These are phyloP conservation scores for Hirschfeldia incana DNA, from an alignment of 345 rosid species.

Conservation along the genomic window DNA sequence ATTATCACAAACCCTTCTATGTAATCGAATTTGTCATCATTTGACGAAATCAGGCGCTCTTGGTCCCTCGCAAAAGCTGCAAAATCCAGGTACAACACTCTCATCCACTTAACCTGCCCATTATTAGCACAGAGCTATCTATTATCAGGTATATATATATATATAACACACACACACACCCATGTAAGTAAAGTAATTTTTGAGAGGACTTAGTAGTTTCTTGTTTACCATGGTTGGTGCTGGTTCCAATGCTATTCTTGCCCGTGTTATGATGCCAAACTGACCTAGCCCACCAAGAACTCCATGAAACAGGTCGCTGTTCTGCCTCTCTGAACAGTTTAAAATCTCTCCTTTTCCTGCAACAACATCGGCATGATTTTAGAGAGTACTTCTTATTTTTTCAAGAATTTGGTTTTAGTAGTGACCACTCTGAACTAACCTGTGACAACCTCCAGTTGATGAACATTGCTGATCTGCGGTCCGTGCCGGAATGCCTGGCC, in stretches of 20 bases:
- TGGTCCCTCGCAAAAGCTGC: constrained; percentile 72
- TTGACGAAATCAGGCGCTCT: constrained; percentile 64
- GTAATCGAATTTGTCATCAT: constrained; percentile 63
- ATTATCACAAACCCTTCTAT: constrained; percentile 89
- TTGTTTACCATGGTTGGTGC: constrained; percentile 81
- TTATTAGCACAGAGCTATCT: constrained; percentile 16
- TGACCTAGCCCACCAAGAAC: constrained; percentile 97
- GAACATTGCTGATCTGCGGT: constrained; percentile 95
- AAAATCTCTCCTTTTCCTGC: constrained; percentile 92
- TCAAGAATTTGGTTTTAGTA: background rate
- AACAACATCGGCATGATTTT: constrained; percentile 19
- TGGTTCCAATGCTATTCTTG: constrained; percentile 75
- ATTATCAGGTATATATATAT: background rate
- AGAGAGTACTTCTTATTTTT: constrained; percentile 13
- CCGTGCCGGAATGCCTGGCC: constrained; percentile 94
- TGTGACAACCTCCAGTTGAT: constrained; percentile 87
- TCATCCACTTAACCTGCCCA: constrained; percentile 90
- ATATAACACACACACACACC: background rate
- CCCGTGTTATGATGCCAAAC: constrained; percentile 90
- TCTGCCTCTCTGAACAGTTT: constrained; percentile 67
- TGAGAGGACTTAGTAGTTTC: constrained; percentile 5
- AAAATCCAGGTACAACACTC: constrained; percentile 84
- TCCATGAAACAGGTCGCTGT: constrained; percentile 76
- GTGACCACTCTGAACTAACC: constrained; percentile 51
- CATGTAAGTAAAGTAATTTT: background rate